These are phyloP conservation scores for Penicillium sp. DNA, from an alignment of 2,329 filamentous ascomycete species.

Conservation along the genomic window DNA sequence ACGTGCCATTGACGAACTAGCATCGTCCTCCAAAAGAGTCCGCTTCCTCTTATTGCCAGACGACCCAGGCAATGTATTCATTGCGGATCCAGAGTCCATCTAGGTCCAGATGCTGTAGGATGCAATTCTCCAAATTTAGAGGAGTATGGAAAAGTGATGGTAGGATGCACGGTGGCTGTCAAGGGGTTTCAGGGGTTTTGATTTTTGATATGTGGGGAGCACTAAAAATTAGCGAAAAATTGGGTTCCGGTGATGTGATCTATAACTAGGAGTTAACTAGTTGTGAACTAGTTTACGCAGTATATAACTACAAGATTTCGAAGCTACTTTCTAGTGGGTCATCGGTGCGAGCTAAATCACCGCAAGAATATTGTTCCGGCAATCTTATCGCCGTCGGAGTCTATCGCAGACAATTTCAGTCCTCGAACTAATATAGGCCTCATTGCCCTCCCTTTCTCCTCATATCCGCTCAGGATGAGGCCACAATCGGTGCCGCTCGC, in stretches of 20 bases:
- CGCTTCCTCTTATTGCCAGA: background rate
- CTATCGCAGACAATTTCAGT: constrained; percentile 7
- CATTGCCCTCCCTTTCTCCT: background rate
- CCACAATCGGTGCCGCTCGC: constrained; percentile 21
- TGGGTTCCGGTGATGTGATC: too few species aligned
- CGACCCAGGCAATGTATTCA: background rate
- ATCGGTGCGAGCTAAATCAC: background rate
- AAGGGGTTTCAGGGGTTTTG: too few species aligned
- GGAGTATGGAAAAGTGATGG: background rate
- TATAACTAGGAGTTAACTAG: too few species aligned
- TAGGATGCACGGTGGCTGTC: background rate
- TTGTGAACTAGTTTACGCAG: too few species aligned
- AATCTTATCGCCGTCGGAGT: constrained; percentile 21
- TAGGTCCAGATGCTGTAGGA: background rate
- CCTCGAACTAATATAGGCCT: constrained; percentile 6
- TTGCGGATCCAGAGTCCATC: background rate
- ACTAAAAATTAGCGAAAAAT: too few species aligned
- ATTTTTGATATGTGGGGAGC: too few species aligned
- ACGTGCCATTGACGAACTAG: background rate
- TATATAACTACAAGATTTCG: too few species aligned
- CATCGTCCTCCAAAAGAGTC: background rate
- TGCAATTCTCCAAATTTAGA: background rate
- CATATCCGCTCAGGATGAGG: constrained; percentile 24
- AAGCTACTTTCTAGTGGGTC: too few species aligned
- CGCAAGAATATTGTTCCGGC: constrained; percentile 22